Conservation (phyloP, 2,329 filamentous ascomycete genomes). For the Hymenoscyphus infarciens region DNA sequence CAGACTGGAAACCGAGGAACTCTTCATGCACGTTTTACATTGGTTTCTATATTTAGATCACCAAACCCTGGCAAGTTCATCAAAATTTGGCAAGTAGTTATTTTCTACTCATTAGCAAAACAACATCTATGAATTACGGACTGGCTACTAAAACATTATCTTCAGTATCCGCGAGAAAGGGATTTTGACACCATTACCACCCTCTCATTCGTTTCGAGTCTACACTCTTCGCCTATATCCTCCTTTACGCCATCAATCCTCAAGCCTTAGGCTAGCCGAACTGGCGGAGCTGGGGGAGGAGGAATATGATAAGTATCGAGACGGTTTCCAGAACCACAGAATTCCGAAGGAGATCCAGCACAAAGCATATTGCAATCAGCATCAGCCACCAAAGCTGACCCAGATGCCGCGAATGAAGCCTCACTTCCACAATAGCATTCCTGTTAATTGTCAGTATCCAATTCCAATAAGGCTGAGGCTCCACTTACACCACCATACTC, state of each 20-base stretch:
- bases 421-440: slow-evolving; percentile 38
- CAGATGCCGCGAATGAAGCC: slow-evolving; percentile 11
- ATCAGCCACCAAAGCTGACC: slow-evolving; percentile 16
- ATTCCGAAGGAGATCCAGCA: slow-evolving; percentile 29
- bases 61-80: not conserved
- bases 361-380: slow-evolving; percentile 26
- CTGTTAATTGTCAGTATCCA: not conserved
- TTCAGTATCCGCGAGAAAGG: slow-evolving; percentile 2
- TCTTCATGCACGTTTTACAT: too few species aligned
- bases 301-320: slow-evolving; percentile 23
- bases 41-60: not conserved
- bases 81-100: not conserved
- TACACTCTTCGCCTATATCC: not conserved
- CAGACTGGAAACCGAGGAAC: too few species aligned
- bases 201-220: not conserved
- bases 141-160: slow-evolving; percentile 4
- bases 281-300: not conserved
- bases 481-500: slow-evolving; percentile 39
- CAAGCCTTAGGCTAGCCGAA: not conserved
- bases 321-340: slow-evolving; percentile 29
- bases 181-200: not conserved
- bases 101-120: not conserved
- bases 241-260: not conserved
- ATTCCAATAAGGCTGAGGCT: not conserved
- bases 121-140: slow-evolving; percentile 8